Conservation (phyloP, 345 rosid genomes). For the Moringa oleifera region DNA sequence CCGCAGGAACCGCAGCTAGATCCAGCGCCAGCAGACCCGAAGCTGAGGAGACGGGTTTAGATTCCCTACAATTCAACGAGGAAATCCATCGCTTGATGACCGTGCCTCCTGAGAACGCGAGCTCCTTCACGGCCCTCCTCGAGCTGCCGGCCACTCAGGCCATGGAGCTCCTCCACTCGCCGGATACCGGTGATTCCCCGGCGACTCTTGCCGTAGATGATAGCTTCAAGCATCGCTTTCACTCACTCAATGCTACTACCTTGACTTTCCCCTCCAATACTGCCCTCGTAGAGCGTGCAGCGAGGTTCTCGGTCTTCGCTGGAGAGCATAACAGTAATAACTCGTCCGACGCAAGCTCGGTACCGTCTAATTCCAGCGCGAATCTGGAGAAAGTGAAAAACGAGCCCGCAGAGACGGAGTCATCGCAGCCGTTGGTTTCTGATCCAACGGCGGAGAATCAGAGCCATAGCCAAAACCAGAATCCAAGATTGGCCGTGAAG, state of each 20-base stretch:
- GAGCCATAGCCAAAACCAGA: conserved; percentile 12
- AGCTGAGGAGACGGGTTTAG: conserved; percentile 27
- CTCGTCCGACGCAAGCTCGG: conserved; percentile 25
- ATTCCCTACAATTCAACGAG: conserved; percentile 43
- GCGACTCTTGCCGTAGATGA: conserved; percentile 13
- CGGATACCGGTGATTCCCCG: conserved; percentile 32
- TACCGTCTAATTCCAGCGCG: conserved; percentile 27
- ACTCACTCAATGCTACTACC: conserved; percentile 19
- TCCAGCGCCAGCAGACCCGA: conserved; percentile 25
- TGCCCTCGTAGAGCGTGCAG: conserved; percentile 28
- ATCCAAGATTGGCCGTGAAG: conserved; percentile 33
- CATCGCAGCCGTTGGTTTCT: conserved; percentile 31
- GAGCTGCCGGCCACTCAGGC: conserved; percentile 61
- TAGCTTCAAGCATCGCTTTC: conserved; percentile 22
- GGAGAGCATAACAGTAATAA: conserved; percentile 21
- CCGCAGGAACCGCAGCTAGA: conserved; percentile 35
- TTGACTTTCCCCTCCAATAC: conserved; percentile 29
- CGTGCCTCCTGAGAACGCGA: conserved; percentile 37
- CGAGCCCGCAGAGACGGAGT: conserved; percentile 35
- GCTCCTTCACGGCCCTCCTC: conserved; percentile 63
- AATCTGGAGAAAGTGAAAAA: conserved; percentile 35
- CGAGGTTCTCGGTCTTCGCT: conserved; percentile 29
- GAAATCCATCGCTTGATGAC: conserved; percentile 46
- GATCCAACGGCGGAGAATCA: conserved; percentile 28
- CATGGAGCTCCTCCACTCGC: conserved; percentile 53